Base-by-base conservation (phyloP, 2,329 filamentous ascomycete species). In the Xylaria arbuscula region DNA sequence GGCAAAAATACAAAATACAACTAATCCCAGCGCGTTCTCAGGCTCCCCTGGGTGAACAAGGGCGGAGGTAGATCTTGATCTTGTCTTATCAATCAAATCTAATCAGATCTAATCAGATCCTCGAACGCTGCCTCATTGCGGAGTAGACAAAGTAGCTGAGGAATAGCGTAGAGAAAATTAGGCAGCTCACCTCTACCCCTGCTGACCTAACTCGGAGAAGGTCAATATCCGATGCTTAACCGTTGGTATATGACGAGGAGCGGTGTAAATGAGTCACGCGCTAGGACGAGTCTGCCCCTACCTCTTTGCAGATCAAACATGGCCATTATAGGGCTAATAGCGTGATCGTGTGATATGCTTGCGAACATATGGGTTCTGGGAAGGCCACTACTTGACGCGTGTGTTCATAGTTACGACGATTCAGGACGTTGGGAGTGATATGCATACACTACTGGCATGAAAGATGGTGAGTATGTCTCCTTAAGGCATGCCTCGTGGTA, bases 51-150 rank as follows among this genome's bases (percentile, higher is more conserved):
- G n/a, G 9, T 28, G 5, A 28, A 11, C 54, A 32, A n/a, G 54
- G 24, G n/a, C 22, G 7, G 22, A 9, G 22, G 51, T 10, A 34
- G 11, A 19, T 11, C 7, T 22, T 7, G 34, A 1, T 24, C 15
- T 60, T 55, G 56, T 70, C 68, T 70, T 70, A 70, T 70, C 68
- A 68, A 70, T 70, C 62, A 51, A 48, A 70, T 68, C 68, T 70
- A 70, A 70, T 70, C 68, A 66, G 54, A 70, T 68, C 68, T 70
- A 70, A 70, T 70, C 68, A 66, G 68, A 70, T 70, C 59, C 19
- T 45, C 22, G 13, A 45, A 45, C 54, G 36, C 36, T 6, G 54
- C 15, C 11, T 22, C 15, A 17, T 28, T 42, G 36, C 13, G 32
- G 28, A 40, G 53, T 38, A 55, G n/a, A 42, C 38, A 17, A 5